Conservation (phyloP, 164 flowering plant species). For the Buxus sempervirens region DNA sequence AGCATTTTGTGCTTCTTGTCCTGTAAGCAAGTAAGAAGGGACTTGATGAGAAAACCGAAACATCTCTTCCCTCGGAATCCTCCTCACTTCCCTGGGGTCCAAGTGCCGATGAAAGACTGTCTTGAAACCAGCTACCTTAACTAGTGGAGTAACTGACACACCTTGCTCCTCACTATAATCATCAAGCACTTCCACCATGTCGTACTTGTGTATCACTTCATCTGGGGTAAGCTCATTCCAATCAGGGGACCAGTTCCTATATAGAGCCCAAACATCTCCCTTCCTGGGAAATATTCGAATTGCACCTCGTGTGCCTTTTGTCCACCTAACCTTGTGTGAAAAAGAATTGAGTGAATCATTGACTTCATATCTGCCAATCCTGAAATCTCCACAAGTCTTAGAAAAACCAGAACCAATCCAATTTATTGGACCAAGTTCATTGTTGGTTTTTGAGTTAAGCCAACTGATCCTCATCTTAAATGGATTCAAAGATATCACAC, state of each 20-base stretch:
- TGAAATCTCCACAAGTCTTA: constrained; percentile 73
- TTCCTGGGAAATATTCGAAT: constrained; percentile 53
- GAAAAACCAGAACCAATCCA: constrained; percentile 68
- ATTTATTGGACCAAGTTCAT: constrained; percentile 53
- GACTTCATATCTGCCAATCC: constrained; percentile 48
- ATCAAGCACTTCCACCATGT: constrained; percentile 73
- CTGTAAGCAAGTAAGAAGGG: constrained; percentile 66
- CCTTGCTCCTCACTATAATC: constrained; percentile 54
- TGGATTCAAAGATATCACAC: constrained; percentile 51
- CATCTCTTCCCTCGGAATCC: constrained; percentile 60
- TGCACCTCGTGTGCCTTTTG: constrained; percentile 48
- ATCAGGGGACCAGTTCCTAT: constrained; percentile 68
- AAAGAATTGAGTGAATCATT: constrained; percentile 50
- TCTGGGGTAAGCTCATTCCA: constrained; percentile 69
- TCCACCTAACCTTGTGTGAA: constrained; percentile 65
- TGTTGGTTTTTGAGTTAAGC: constrained; percentile 62
- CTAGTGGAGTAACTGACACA: constrained; percentile 48
- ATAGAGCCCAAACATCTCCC: constrained; percentile 78
- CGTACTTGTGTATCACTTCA: constrained; percentile 64
- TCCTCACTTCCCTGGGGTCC: constrained; percentile 43
- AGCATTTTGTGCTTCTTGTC: constrained; percentile 57
- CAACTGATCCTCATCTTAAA: constrained; percentile 65
- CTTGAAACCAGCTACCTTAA: constrained; percentile 73
- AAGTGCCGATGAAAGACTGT: constrained; percentile 61
- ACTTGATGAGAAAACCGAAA: constrained; percentile 75